Conservation (phyloP, 495 filamentous ascomycete genomes). For the Delitschia confertaspora region DNA sequence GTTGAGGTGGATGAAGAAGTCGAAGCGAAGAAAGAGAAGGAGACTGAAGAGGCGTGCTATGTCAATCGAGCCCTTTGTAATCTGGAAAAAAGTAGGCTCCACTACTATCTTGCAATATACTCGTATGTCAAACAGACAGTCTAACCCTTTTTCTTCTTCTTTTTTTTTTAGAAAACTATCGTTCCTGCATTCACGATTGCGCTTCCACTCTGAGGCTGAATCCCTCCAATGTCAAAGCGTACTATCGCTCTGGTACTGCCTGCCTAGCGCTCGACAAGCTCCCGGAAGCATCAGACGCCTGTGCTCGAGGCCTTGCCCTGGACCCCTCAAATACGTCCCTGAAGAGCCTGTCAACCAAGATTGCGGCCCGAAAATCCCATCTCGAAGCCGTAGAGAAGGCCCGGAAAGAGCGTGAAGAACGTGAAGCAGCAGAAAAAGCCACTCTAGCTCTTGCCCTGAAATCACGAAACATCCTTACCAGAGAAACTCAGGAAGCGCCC, state of each 20-base stretch:
- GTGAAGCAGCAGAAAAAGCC: constrained; percentile 43
- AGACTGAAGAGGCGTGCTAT: constrained; percentile 64
- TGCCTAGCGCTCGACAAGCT: constrained; percentile 65
- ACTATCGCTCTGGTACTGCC: constrained; percentile 71
- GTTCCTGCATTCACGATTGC: constrained; percentile 73
- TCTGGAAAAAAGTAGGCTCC: constrained; percentile 54
- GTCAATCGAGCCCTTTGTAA: constrained; percentile 84
- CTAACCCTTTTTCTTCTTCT: background rate
- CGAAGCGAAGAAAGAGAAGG: constrained; percentile 49
- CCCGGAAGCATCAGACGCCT: constrained; percentile 66
- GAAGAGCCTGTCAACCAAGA: constrained; percentile 25
- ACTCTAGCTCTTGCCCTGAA: constrained; percentile 63
- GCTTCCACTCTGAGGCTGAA: constrained; percentile 71
- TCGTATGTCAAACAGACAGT: background rate
- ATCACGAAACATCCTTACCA: constrained; percentile 59
- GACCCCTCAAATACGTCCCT: constrained; percentile 57
- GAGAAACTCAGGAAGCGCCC: constrained; percentile 60
- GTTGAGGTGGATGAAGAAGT: constrained; percentile 34
- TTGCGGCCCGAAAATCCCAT: constrained; percentile 24
- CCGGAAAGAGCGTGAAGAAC: constrained; percentile 41
- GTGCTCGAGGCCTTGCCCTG: constrained; percentile 57
- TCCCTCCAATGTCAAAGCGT: constrained; percentile 72
- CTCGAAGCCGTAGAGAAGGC: constrained; percentile 29
- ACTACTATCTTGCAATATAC: no score
- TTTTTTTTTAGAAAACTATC: constrained; percentile 58